Conservation (phyloP, 345 rosid genomes). For the Hevea brasiliensis region DNA sequence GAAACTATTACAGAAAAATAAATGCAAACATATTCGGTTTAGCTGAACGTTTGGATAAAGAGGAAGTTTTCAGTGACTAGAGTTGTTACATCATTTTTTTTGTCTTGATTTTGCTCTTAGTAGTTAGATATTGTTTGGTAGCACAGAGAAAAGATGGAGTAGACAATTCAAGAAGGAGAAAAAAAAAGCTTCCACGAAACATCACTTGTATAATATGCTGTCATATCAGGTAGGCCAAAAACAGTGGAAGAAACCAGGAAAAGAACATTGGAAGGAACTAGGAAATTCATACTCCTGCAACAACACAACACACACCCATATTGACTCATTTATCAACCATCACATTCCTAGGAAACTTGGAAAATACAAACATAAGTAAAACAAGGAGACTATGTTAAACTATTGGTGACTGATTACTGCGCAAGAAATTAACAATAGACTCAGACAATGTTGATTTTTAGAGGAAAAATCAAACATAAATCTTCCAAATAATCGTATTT, state of each 20-base stretch:
- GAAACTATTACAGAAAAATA: neutral
- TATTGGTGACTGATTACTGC: neutral
- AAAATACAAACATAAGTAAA: neutral
- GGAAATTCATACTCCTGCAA: constrained; percentile 16
- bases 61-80: neutral
- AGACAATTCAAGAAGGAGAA: neutral
- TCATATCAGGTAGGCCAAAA: constrained; percentile 11
- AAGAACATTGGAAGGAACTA: constrained; percentile 14
- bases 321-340: constrained; percentile 16
- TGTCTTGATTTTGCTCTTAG: neutral
- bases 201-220: neutral
- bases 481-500: neutral
- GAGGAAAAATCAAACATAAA: neutral
- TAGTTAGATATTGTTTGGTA: neutral
- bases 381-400: neutral
- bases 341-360: neutral
- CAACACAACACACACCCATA: constrained; percentile 6
- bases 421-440: no score
- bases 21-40: neutral
- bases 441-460: neutral
- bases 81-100: neutral
- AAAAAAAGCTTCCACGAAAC: neutral
- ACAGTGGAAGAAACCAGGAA: constrained; percentile 13
- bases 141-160: neutral
- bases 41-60: neutral